A percentile compares a stretch with the other conserved stretches of the same genome.
phyloP scores from a whole-genome alignment of 139 green algal species.

The Astrephomene gubernaculifera region DNA sequence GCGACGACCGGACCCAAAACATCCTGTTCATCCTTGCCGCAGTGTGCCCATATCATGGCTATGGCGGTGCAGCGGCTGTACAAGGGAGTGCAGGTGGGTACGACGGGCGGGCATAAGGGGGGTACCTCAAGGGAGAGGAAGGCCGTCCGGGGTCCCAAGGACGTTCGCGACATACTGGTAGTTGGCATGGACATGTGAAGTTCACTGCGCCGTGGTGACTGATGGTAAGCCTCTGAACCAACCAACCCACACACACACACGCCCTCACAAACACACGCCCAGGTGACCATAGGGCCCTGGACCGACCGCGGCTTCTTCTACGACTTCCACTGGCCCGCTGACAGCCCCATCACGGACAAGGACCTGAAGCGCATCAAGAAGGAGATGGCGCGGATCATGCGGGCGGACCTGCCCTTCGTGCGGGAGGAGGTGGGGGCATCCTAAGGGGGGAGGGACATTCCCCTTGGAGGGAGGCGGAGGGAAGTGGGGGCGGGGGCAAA shows the following conservation, averaged over 20 bases:
- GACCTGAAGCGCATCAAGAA: slow-evolving; percentile 96
- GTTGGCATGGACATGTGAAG: no score
- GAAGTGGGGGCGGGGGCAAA: no score
- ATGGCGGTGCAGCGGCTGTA: slow-evolving; percentile 97
- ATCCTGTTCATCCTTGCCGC: slow-evolving; percentile 14
- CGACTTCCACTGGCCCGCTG: slow-evolving; percentile 91
- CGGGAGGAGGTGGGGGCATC: slow-evolving; percentile 79
- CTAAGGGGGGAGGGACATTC: background rate
- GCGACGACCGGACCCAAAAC: no score
- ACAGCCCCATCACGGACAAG: slow-evolving; percentile 81
- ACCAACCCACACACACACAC: no score
- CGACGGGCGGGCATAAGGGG: background rate
- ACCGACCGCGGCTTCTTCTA: slow-evolving; percentile 99
- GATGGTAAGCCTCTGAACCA: no score
- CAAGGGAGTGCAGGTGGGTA: slow-evolving; percentile 68
- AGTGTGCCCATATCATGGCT: slow-evolving; percentile 97
- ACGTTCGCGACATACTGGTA: no score
- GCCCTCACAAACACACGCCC: no score
- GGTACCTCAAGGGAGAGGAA: no score
- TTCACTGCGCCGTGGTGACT: no score
- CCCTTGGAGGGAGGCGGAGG: no score
- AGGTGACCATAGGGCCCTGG: slow-evolving; percentile 96
- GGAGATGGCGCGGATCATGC: slow-evolving; percentile 93
- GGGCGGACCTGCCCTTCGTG: slow-evolving; percentile 83
- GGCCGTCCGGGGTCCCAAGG: no score